phyloP scores from a whole-genome alignment of 148 eudicot species.

The Rhododendron simsii region DNA sequence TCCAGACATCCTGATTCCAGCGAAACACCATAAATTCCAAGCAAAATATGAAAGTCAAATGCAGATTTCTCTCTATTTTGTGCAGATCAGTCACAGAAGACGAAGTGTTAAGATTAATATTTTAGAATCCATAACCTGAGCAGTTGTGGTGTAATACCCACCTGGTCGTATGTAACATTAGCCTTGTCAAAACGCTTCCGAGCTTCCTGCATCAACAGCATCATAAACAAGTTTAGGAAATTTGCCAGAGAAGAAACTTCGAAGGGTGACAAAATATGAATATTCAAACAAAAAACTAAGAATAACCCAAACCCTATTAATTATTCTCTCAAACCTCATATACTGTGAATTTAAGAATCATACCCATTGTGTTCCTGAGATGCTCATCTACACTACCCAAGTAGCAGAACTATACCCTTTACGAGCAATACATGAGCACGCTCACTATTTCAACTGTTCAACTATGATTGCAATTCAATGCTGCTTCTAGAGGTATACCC shows the following conservation, averaged over 20 bases:
- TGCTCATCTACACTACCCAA: background rate
- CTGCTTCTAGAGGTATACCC: constrained; percentile 3
- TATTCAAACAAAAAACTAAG: background rate
- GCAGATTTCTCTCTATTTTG: background rate
- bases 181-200: constrained; percentile 95
- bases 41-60: background rate
- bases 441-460: background rate
- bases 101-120: background rate
- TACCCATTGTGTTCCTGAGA: background rate
- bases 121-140: background rate
- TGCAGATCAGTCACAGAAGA: background rate
- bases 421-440: constrained; percentile 2
- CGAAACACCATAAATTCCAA: background rate
- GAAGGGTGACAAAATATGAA: background rate
- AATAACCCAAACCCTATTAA: background rate
- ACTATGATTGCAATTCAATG: constrained; percentile 17
- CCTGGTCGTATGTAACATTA: constrained; percentile 71
- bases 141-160: constrained; percentile 12
- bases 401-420: background rate
- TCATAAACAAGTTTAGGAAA: constrained; percentile 12
- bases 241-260: background rate
- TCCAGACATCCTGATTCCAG: background rate
- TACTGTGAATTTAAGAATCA: background rate
- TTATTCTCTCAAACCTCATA: background rate
- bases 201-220: constrained; percentile 65